These are phyloP conservation scores for Clonostachys chloroleuca DNA, from an alignment of 2,329 filamentous ascomycete species.

Conservation along the genomic window DNA sequence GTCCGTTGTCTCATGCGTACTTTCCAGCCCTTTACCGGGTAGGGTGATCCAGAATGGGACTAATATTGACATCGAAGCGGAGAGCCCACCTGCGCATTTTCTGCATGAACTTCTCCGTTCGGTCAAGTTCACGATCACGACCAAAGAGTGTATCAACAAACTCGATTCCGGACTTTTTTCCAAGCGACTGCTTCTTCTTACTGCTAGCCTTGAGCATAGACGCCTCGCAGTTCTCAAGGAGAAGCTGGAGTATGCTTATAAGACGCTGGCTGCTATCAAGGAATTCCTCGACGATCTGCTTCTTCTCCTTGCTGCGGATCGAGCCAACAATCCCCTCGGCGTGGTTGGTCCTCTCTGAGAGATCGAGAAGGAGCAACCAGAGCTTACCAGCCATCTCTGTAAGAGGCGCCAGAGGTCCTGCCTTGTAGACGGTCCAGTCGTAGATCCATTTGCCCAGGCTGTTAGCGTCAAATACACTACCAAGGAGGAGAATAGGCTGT, in stretches of 20 bases:
- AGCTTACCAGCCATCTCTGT: constrained; percentile 90
- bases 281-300: constrained; percentile 75
- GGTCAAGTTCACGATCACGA: constrained; percentile 81
- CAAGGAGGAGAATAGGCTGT: constrained; percentile 88
- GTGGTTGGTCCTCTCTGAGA: constrained; percentile 90
- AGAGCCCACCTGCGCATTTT: constrained; percentile 84
- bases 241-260: constrained; percentile 76
- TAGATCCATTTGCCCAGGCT: constrained; percentile 99
- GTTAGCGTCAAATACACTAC: constrained; percentile 96
- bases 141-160: constrained; percentile 97
- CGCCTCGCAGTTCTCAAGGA: constrained; percentile 87
- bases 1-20: constrained; percentile 86
- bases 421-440: constrained; percentile 94
- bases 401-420: constrained; percentile 77
- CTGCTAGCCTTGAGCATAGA: constrained; percentile 93
- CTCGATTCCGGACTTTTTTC: constrained; percentile 87
- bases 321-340: constrained; percentile 72
- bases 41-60: constrained; percentile 71
- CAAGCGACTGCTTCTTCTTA: constrained; percentile 63
- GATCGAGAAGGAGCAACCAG: constrained; percentile 91
- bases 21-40: constrained; percentile 62
- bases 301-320: constrained; percentile 69
- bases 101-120: constrained; percentile 91
- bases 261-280: constrained; percentile 56
- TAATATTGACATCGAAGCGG: constrained; percentile 93